phyloP scores from a whole-genome alignment of 2,329 filamentous ascomycete species.

The Aureobasidium subglaciale region DNA sequence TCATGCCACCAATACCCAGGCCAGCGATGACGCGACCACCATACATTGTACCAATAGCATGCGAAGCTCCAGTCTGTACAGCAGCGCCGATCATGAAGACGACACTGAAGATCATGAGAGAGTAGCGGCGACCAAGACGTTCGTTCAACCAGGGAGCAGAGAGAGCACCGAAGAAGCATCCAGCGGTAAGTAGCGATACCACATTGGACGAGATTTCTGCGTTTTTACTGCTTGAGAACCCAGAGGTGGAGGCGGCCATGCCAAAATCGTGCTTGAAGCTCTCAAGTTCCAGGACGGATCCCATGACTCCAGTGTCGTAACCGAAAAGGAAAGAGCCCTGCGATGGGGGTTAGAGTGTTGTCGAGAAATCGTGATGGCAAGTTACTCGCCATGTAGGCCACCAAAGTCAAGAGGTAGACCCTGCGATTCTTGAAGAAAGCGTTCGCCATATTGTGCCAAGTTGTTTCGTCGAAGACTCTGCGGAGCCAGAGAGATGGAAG shows the following conservation, averaged over 20 bases:
- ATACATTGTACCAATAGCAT: slow-evolving; percentile 56
- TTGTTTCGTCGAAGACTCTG: not conserved
- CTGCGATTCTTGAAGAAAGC: slow-evolving; percentile 36
- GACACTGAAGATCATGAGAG: slow-evolving; percentile 49
- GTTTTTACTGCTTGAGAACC: slow-evolving; percentile 36
- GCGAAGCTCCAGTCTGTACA: slow-evolving; percentile 55
- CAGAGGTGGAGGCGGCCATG: slow-evolving; percentile 41
- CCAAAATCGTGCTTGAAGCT: slow-evolving; percentile 41
- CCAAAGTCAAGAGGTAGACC: slow-evolving; percentile 38
- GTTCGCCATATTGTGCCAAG: slow-evolving; percentile 13
- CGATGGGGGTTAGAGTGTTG: slow-evolving; percentile 7
- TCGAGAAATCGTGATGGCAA: not conserved
- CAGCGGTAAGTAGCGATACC: slow-evolving; percentile 61
- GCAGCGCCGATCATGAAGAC: slow-evolving; percentile 56
- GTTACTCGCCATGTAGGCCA: slow-evolving; percentile 37
- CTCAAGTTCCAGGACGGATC: slow-evolving; percentile 55
- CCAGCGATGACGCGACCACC: slow-evolving; percentile 55
- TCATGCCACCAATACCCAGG: slow-evolving; percentile 44
- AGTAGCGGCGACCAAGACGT: slow-evolving; percentile 47
- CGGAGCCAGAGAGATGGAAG: not conserved
- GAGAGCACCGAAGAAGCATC: slow-evolving; percentile 60
- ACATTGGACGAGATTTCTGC: slow-evolving; percentile 56
- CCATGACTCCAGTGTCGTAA: slow-evolving; percentile 58
- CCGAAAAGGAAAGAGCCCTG: slow-evolving; percentile 20
- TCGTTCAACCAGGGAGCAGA: slow-evolving; percentile 49